These are phyloP conservation scores for Rosa rugosa DNA, from an alignment of 306 rosid species.

Conservation along the genomic window DNA sequence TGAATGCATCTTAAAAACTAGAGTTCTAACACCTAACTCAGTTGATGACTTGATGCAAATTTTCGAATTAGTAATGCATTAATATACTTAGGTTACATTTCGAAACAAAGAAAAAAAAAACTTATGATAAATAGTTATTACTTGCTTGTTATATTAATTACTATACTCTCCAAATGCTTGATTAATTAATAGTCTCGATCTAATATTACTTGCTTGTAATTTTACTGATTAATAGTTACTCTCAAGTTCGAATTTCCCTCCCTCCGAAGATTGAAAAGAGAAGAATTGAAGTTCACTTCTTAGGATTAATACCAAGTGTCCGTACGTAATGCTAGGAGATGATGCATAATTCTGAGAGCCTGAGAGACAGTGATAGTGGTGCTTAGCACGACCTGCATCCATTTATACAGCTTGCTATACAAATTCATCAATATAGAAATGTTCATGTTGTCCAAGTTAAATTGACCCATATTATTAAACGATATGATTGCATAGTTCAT, in stretches of 20 bases:
- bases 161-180: too few relatives aligned
- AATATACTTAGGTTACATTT: background rate
- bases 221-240: background rate
- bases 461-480: background rate
- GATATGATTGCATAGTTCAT: background rate
- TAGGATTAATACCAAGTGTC: background rate
- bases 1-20: background rate
- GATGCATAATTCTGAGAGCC: background rate
- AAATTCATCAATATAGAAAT: background rate
- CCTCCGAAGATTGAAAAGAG: background rate
- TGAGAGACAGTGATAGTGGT: background rate
- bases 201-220: too few relatives aligned
- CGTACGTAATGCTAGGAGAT: background rate
- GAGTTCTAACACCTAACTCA: background rate
- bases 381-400: background rate
- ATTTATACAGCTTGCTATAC: background rate
- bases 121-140: too few relatives aligned
- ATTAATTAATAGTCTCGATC: too few relatives aligned
- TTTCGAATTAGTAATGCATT: background rate
- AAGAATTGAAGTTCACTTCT: background rate
- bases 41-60: background rate
- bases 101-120: too few relatives aligned
- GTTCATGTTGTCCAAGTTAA: background rate
- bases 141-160: too few relatives aligned
- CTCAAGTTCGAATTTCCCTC: background rate